These are phyloP conservation scores for Magnolia changhungtana DNA, from an alignment of 164 flowering plant species.

Conservation along the genomic window DNA sequence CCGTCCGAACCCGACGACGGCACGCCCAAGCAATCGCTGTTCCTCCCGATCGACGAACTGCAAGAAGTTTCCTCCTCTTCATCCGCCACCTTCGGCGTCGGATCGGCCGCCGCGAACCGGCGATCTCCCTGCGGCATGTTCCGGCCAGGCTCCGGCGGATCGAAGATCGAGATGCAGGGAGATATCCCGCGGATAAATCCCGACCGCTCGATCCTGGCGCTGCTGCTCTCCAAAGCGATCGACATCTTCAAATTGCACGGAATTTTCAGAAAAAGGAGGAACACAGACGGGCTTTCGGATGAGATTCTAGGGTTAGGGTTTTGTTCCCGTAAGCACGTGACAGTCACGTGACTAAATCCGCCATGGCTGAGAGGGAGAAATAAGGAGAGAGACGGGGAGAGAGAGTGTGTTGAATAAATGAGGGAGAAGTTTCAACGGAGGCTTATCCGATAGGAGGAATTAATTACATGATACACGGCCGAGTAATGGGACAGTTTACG, in stretches of 20 bases:
- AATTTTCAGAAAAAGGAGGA: background rate
- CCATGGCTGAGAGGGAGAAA: background rate
- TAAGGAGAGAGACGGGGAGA: background rate
- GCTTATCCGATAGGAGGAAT: background rate
- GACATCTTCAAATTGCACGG: slow-evolving; percentile 19
- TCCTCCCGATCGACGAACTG: slow-evolving; percentile 59
- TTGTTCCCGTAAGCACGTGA: background rate
- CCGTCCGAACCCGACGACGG: slow-evolving; percentile 20
- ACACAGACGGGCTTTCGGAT: background rate
- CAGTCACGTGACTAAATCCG: background rate
- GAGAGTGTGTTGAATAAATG: background rate
- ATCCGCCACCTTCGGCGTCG: too few species aligned
- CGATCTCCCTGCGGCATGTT: background rate
- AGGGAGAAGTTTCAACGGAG: background rate
- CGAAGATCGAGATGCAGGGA: slow-evolving; percentile 19
- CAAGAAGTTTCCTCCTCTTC: slow-evolving; percentile 19
- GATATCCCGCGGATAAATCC: slow-evolving; percentile 24
- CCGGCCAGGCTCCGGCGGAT: slow-evolving; percentile 18
- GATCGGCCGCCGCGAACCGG: slow-evolving; percentile 6
- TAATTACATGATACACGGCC: background rate
- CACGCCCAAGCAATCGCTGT: slow-evolving; percentile 39
- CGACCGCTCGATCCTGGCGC: slow-evolving; percentile 23
- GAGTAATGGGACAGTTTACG: background rate
- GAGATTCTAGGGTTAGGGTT: background rate
- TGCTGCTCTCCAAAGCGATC: slow-evolving; percentile 30